phyloP scores from a whole-genome alignment of 345 rosid species.

The Gossypium sturtianum region DNA sequence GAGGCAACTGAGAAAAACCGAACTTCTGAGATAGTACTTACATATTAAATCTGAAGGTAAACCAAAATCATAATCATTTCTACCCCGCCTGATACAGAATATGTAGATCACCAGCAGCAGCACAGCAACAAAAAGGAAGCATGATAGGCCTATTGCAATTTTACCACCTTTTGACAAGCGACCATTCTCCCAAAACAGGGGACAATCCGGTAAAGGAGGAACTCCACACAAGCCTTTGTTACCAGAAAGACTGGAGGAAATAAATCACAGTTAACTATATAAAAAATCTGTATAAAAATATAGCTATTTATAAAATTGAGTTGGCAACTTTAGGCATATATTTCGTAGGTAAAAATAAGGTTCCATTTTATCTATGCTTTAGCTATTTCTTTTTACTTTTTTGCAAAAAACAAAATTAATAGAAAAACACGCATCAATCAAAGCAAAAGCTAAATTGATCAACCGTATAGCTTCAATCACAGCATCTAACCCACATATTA shows the following conservation, averaged over 20 bases:
- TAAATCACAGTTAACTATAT: background rate
- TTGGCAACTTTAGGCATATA: background rate
- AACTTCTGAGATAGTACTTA: constrained; percentile 34
- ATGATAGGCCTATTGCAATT: constrained; percentile 60
- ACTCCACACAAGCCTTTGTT: constrained; percentile 94
- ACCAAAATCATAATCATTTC: constrained; percentile 85
- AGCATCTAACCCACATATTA: background rate
- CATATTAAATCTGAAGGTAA: constrained; percentile 86
- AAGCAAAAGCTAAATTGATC: background rate
- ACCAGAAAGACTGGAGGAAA: constrained; percentile 64
- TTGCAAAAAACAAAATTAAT: background rate
- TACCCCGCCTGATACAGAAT: constrained; percentile 60
- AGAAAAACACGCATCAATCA: background rate
- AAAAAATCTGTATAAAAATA: background rate
- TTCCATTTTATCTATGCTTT: background rate
- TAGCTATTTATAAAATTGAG: background rate
- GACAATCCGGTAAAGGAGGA: constrained; percentile 68
- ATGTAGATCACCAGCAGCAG: constrained; percentile 43
- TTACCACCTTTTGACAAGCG: constrained; percentile 77
- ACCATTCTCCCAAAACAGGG: constrained; percentile 80
- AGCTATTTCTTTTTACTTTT: background rate
- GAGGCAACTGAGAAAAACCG: background rate
- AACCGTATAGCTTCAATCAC: background rate
- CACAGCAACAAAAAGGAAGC: constrained; percentile 35
- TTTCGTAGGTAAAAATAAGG: background rate